These are phyloP conservation scores for Herpetomonas muscarum DNA, from an alignment of 208 protist species.

Conservation along the genomic window DNA sequence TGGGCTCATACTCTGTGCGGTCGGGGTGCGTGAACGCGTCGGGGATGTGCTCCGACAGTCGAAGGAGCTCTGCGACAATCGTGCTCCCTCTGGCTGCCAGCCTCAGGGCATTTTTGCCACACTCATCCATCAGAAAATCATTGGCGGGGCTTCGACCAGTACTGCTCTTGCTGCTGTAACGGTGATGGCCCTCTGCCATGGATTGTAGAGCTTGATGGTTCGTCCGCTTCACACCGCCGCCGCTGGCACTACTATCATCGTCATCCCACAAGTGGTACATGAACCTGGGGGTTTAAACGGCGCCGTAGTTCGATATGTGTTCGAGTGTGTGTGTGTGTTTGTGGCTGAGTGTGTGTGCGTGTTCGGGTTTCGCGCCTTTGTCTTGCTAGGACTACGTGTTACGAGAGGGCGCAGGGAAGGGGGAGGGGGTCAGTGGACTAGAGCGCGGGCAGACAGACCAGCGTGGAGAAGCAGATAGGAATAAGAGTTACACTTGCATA, in stretches of 20 bases:
- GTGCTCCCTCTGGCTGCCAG: conserved; percentile 89
- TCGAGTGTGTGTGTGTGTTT: not conserved
- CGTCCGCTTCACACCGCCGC: too few species aligned
- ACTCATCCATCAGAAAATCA: conserved; percentile 87
- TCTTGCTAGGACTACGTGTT: not conserved
- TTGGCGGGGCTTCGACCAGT: not conserved
- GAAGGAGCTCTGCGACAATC: conserved; percentile 92
- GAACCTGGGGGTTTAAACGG: too few species aligned
- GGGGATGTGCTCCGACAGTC: conserved; percentile 90
- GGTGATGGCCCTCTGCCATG: not conserved
- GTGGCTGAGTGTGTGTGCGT: conserved; percentile 3
- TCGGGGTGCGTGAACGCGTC: conserved; percentile 60
- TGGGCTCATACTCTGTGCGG: conserved; percentile 53
- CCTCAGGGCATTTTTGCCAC: conserved; percentile 90
- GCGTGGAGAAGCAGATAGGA: too few species aligned
- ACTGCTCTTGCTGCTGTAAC: too few species aligned
- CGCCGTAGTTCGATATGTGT: not conserved
- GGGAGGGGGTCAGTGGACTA: too few species aligned
- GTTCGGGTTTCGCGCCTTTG: not conserved
- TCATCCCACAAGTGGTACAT: too few species aligned
- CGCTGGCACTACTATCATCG: too few species aligned
- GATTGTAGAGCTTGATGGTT: too few species aligned
- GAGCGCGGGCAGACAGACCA: too few species aligned
- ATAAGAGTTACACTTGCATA: too few species aligned
- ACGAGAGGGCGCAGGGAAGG: not conserved